phyloP scores from a whole-genome alignment of 2,329 filamentous ascomycete species.

The Ophiostoma quercus region DNA sequence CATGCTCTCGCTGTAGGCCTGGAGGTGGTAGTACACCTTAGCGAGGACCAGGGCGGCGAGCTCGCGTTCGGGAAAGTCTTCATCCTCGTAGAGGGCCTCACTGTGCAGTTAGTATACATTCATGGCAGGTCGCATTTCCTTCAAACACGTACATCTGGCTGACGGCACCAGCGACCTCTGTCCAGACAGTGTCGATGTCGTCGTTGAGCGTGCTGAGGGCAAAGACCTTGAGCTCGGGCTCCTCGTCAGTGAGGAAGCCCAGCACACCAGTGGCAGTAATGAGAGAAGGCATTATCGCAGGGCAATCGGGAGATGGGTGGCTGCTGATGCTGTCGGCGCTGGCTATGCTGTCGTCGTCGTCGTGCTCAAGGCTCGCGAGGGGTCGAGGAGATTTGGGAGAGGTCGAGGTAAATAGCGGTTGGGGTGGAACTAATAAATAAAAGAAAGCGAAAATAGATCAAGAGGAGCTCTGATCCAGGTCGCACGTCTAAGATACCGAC shows the following conservation, averaged over 20 bases:
- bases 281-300: slow-evolving; percentile 72
- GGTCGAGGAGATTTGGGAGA: background rate
- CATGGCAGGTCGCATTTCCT: background rate
- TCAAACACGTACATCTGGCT: slow-evolving; percentile 69
- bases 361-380: background rate
- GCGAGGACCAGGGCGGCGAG: slow-evolving; percentile 90
- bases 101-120: slow-evolving; percentile 43
- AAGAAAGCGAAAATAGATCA: background rate
- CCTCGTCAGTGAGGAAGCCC: slow-evolving; percentile 91
- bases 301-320: background rate
- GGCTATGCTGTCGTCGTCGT: background rate
- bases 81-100: slow-evolving; percentile 96
- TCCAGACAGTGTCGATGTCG: slow-evolving; percentile 96
- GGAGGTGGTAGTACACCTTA: slow-evolving; percentile 98
- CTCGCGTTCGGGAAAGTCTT: slow-evolving; percentile 86
- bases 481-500: background rate
- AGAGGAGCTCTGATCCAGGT: background rate
- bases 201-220: slow-evolving; percentile 92
- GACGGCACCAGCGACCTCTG: slow-evolving; percentile 86
- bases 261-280: slow-evolving; percentile 91
- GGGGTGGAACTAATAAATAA: background rate
- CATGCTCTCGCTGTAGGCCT: slow-evolving; percentile 99
- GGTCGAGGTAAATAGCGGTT: background rate
- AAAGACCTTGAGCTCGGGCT: slow-evolving; percentile 89
- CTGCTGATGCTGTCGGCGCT: background rate